Evolutionary conservation across 805 yeast genomes (phyloP), one percentile per base, ranked within the genome.

Genomic region (Starmerella davenportii): DNA sequence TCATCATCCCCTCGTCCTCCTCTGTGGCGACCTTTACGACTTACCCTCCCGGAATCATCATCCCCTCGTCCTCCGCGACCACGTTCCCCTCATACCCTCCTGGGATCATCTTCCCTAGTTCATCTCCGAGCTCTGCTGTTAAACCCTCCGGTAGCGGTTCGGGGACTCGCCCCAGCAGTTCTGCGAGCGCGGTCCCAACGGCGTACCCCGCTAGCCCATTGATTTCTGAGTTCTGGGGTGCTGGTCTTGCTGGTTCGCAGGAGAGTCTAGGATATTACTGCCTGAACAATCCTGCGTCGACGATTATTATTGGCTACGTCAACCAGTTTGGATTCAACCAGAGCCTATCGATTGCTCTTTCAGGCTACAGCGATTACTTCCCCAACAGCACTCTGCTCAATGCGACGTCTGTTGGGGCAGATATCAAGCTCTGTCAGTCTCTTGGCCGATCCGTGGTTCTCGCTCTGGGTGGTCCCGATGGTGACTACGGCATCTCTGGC

Each of bases 361-460:
- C 82, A 29, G 65, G 76, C 41, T 52, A 51, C 41, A 47, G 50
- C 24, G 44, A 54, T 36, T 44, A 46, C 38, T 54, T 56, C 42
- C 25, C 52, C 33, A 55, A 66, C 13, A 58, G 64, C 35, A 59
- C 63, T 4, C 49, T 69, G 24, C 52, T 66, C n/a, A 59, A 65
- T 39, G 71, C 76, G 50, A 25, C 40, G 5, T 21, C 53, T 47
- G 66, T 62, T 42, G 82, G 68, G 17, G 60, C 62, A 30, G 90
- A 79, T 49, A 82, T 84, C 45, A 52, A 64, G 41, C 65, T 74
- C 4, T 85, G 95, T 61, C 95, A 85, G 60, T 51, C 61, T 1
- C 53, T 64, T n/a, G 95, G 93, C 37, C 78, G 79, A 49, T 76
- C 74, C 48, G 75, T 85, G 2, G 53, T 85, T 28, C 56, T 85